Base-by-base conservation (phyloP, 805 yeast genomes). In the Metschnikowia picachoensis region DNA sequence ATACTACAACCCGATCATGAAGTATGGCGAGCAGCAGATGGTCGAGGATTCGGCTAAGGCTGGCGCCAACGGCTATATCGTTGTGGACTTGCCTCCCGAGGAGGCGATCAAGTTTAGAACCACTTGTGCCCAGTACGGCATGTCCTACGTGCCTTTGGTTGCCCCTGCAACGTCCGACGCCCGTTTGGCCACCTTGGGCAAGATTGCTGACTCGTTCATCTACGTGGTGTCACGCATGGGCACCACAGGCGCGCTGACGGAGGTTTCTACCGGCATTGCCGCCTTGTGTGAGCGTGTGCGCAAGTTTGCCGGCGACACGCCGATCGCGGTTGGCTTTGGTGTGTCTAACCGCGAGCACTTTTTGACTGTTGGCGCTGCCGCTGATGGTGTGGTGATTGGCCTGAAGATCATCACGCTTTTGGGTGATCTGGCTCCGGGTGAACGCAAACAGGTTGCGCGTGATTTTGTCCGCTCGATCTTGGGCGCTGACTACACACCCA, bases 171-270 rank as follows among this genome's bases (percentile, higher is more conserved):
- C 99, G 39, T 85, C 96, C 34, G 92, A 92, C 61, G 94, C 85
- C 43, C 80, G 99, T 60, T 77, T 94, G 58, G 77, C 80, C 60
- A 69, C 86, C 30, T 74, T 94, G 59, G 84, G 92, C 8, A 77
- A 78, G 47, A 87, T 94, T 59, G 96, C 99, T 30, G 97, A 92
- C 64, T 87, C 97, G 1, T 94, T 94, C 68, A 85, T 94, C 49
- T 94, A 94, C 60, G 99, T 94, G 34, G 98, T 94, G 14, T 89
- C 97, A 3, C 80, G 96, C 65, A 94, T 94, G 99, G 97, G 98
- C 55, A 83, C 96, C 48, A 94, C 99, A 28, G 99, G 99, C 63
- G 92, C 95, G 32, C 71, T 82, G 17, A 78, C 84, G 15, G 71
- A 76, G 17, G 80, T 95, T 36, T 75, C 81, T 39, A 59, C 71